Conservation (phyloP, 2,329 filamentous ascomycete species). For the Diaporthe sp. region DNA sequence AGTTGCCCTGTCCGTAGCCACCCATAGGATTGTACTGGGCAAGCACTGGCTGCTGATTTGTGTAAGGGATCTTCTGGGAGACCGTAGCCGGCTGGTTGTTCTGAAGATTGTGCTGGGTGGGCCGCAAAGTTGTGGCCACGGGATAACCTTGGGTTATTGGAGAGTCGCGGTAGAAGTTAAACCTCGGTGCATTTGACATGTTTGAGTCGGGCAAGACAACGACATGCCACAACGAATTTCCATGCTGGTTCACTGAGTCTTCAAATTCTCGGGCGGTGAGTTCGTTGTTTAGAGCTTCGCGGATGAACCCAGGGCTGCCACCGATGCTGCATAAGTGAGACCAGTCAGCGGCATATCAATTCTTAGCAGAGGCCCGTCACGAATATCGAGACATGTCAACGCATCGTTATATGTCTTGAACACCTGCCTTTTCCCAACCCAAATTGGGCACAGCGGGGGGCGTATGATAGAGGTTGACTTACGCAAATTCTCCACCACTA, state of each 20-base stretch:
- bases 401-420: no score
- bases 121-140: background rate
- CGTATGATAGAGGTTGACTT: background rate
- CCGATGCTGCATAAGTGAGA: background rate
- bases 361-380: background rate
- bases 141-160: no score
- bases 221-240: background rate
- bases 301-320: background rate
- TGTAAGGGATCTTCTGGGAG: background rate
- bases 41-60: background rate
- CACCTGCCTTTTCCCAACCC: no score
- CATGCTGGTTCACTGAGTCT: background rate
- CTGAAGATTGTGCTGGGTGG: background rate
- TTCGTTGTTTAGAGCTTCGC: background rate
- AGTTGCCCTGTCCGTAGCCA: background rate
- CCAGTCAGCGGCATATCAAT: background rate
- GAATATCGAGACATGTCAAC: background rate
- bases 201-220: background rate
- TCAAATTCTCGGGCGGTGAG: background rate
- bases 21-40: background rate
- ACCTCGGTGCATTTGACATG: background rate
- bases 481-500: conserved; percentile 23
- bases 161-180: background rate
- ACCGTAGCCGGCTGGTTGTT: background rate
- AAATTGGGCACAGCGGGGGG: no score